phyloP scores from a whole-genome alignment of 208 protist species.

The Trypanosoma conorhini region DNA sequence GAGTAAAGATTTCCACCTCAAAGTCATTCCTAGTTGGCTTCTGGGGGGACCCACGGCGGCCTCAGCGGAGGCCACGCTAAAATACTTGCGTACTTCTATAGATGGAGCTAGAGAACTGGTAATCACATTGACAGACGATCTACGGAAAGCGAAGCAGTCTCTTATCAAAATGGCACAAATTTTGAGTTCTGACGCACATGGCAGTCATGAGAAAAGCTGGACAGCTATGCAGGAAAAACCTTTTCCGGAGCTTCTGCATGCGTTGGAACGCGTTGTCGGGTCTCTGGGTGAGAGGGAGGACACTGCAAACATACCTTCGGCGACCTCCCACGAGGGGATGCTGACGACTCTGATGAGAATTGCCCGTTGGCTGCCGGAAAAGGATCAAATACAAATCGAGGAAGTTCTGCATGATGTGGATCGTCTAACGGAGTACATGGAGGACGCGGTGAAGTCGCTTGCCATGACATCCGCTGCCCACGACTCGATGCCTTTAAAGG shows the following conservation, averaged over 20 bases:
- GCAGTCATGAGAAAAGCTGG: neutral
- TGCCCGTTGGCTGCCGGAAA: conserved; percentile 23
- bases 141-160: conserved; percentile 4
- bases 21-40: conserved; percentile 18
- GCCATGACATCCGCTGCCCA: neutral
- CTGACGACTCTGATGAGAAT: conserved; percentile 23
- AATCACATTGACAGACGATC: conserved; percentile 3
- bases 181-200: neutral
- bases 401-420: conserved; percentile 9
- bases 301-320: neutral
- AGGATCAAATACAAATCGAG: conserved; percentile 4
- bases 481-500: conserved; percentile 8
- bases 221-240: conserved; percentile 8
- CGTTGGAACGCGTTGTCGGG: conserved; percentile 14
- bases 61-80: conserved; percentile 21
- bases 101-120: conserved; percentile 14
- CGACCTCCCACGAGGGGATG: conserved; percentile 1
- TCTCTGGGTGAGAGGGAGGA: neutral
- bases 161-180: conserved; percentile 11
- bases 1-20: conserved; percentile 10
- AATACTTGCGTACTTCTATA: conserved; percentile 26
- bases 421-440: conserved; percentile 21
- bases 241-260: conserved; percentile 12
- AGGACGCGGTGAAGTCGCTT: conserved; percentile 15
- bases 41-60: neutral